Conservation (phyloP, 768 basidiomycete species). For the Cubamyces lactineus region DNA sequence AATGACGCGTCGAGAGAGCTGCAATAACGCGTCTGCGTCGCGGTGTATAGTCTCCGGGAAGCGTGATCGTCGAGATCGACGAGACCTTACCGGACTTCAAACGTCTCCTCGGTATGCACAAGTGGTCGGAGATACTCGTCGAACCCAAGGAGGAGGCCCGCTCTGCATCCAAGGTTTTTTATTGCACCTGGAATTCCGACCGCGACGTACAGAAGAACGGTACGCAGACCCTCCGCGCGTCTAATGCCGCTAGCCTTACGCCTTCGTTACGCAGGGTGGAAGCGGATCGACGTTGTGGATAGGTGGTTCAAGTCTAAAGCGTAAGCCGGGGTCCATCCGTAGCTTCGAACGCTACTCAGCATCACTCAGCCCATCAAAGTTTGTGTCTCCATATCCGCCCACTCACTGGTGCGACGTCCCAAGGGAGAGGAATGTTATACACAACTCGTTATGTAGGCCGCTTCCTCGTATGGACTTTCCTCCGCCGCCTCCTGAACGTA, state of each 20-base stretch:
- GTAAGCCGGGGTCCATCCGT: not conserved
- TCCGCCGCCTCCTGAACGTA: constrained; percentile 32
- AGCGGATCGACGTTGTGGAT: constrained; percentile 47
- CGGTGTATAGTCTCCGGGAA: constrained; percentile 42
- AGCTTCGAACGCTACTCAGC: not conserved
- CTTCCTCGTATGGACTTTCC: constrained; percentile 41
- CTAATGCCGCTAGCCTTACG: not conserved
- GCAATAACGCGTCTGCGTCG: not conserved
- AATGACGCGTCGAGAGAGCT: not conserved
- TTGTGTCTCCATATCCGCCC: constrained; percentile 45
- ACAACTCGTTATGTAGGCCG: constrained; percentile 45
- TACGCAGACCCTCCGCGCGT: constrained; percentile 28
- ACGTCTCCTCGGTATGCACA: constrained; percentile 46
- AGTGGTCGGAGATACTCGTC: constrained; percentile 45
- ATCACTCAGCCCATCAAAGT: constrained; percentile 24
- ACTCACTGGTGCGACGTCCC: constrained; percentile 45
- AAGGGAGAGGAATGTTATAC: constrained; percentile 40
- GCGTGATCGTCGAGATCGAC: constrained; percentile 48
- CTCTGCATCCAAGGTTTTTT: constrained; percentile 41
- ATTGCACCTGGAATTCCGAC: constrained; percentile 42
- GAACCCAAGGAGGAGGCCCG: constrained; percentile 37
- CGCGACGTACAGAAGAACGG: constrained; percentile 50
- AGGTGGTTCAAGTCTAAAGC: constrained; percentile 41
- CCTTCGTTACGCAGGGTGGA: constrained; percentile 44
- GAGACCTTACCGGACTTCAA: constrained; percentile 37